phyloP scores from a whole-genome alignment of 2,329 filamentous ascomycete species.

The Onygenales sp. region DNA sequence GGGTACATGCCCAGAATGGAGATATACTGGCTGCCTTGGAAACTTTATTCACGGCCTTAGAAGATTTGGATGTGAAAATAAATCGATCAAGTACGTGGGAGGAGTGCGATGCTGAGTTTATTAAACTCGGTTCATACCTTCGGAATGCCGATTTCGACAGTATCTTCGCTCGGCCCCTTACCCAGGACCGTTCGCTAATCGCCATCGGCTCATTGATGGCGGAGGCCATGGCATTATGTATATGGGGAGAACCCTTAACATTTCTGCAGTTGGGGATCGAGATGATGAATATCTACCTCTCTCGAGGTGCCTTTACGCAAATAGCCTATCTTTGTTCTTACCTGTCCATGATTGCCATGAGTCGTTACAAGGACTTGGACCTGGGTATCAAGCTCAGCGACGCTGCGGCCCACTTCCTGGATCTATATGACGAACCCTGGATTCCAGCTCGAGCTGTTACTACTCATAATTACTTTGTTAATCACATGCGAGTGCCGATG shows the following conservation, averaged over 20 bases:
- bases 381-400: conserved; percentile 46
- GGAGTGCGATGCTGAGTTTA: conserved; percentile 67
- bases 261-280: conserved; percentile 53
- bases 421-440: conserved; percentile 43
- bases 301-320: conserved; percentile 47
- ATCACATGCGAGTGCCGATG: conserved; percentile 48
- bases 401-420: conserved; percentile 43
- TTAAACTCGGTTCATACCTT: conserved; percentile 51
- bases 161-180: conserved; percentile 30
- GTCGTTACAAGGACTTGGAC: conserved; percentile 48
- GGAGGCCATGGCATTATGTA: conserved; percentile 48
- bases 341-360: conserved; percentile 46
- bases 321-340: conserved; percentile 50
- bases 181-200: conserved; percentile 32
- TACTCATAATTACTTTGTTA: conserved; percentile 51
- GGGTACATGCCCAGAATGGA: conserved; percentile 66
- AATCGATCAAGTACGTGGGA: conserved; percentile 60
- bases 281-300: conserved; percentile 47
- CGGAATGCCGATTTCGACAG: conserved; percentile 44
- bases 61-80: conserved; percentile 57
- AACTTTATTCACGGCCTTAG: conserved; percentile 61
- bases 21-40: conserved; percentile 60
- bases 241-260: conserved; percentile 50
- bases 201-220: conserved; percentile 47
- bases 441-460: conserved; percentile 48